Base-by-base conservation (phyloP, 2,329 filamentous ascomycete genomes). In the Pseudofabraea citricarpa region DNA sequence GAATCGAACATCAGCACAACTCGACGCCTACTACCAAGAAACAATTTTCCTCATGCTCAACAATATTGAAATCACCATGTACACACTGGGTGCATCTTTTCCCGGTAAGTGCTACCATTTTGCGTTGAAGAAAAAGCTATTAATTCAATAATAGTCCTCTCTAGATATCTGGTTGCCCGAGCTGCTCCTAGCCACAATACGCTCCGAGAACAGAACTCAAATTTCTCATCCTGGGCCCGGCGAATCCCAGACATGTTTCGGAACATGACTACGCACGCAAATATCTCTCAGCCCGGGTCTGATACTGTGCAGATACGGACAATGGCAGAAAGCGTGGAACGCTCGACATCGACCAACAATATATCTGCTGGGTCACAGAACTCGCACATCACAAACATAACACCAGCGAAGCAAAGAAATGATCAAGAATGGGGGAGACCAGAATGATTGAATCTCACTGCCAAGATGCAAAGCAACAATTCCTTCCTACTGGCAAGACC, bases 1-100 rank as follows among this genome's bases (percentile, higher is more conserved):
- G 19, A 51, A 43, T 13, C 49, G 55, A 10, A 51, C 45, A 5
- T 29, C 40, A 9, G 44, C 43, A 13, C 31, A 20, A 12, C 40
- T 51, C 18, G 51, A 61, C 21, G 38, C 43, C 3, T 52, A 48
- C 40, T 61, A 55, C 26, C 45, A 52, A 18, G 56, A 61, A 45
- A 51, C 49, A 2, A 41, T 49, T 8, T 61, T 52, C 26, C 44
- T 59, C 9, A 59, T 61, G 52, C 52, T 56, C 31, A 58, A 53
- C 35, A 56, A 59, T 31, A 55, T 61, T 20, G 58, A 61, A 36
- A 52, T 59, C 18, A 44, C 60, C 9, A 56, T 56, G 45, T 61
- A 61, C 43, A 43, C 56, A 6, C 37, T 61, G 16, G 58, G 58
- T 13, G 58, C 58, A 19, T 56, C 57, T 10, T 54, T 61, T 35